Evolutionary conservation across 169 alveolate species (phyloP).

Genomic region (Cyclospora cayetanensis): DNA sequence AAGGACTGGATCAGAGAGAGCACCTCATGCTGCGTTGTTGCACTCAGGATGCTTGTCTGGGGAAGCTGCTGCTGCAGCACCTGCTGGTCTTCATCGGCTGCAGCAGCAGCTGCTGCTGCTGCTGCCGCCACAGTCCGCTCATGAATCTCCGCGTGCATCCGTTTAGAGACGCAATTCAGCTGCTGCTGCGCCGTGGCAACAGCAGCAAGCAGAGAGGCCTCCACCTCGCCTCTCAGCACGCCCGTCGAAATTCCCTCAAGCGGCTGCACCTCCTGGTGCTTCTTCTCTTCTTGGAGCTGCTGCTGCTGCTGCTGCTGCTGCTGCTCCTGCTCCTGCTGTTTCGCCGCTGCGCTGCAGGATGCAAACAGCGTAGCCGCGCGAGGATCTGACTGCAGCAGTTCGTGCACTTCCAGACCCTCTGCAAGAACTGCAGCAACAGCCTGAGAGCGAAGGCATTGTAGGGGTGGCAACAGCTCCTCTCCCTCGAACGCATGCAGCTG

Average conservation of each 20-base stretch:
- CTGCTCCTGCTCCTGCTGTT: background rate
- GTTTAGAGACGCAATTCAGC: background rate
- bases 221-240: conserved; percentile 39
- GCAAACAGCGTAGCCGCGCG: conserved; percentile 46
- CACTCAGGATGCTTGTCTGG: conserved; percentile 8
- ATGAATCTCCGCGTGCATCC: conserved; percentile 51
- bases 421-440: conserved; percentile 55
- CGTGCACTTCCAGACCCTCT: conserved; percentile 47
- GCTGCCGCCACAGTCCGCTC: conserved; percentile 23
- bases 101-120: conserved; percentile 26
- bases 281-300: background rate
- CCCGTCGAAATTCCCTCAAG: background rate
- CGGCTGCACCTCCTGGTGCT: background rate
- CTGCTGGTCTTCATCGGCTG: background rate
- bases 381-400: conserved; percentile 50
- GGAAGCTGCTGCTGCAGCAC: conserved; percentile 35
- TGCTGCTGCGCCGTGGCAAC: conserved; percentile 55
- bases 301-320: conserved; percentile 40
- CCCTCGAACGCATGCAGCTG: background rate
- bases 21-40: conserved; percentile 56
- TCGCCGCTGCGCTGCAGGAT: background rate
- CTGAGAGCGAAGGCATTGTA: conserved; percentile 30
- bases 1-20: conserved; percentile 44
- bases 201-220: conserved; percentile 37
- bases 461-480: conserved; percentile 20